phyloP scores from a whole-genome alignment of 768 basidiomycete genomes.

The Xerocomus potaroensis region DNA sequence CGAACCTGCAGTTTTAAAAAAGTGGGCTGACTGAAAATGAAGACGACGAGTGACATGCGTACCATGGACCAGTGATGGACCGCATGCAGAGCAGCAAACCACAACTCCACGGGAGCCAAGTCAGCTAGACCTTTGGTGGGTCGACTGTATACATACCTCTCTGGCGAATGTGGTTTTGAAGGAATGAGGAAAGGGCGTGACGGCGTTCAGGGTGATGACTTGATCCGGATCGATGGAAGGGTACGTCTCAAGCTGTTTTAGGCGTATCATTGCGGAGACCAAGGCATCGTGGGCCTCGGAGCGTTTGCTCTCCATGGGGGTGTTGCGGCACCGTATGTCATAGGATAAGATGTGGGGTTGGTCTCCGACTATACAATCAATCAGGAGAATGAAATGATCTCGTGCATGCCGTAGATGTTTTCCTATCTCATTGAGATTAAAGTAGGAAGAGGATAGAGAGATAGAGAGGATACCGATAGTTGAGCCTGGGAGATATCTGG shows the following conservation, averaged over 20 bases:
- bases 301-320: constrained; percentile 75
- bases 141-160: constrained; percentile 47
- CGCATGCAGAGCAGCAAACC: constrained; percentile 84
- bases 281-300: constrained; percentile 56
- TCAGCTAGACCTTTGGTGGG: neutral
- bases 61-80: constrained; percentile 94
- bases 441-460: neutral
- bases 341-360: constrained; percentile 61
- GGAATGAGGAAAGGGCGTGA: constrained; percentile 73
- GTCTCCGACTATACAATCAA: constrained; percentile 47
- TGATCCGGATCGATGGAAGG: constrained; percentile 45
- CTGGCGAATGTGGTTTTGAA: constrained; percentile 79
- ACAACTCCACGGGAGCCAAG: constrained; percentile 45
- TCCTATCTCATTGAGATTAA: constrained; percentile 39
- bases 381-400: constrained; percentile 73
- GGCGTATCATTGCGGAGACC: constrained; percentile 47
- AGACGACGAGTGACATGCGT: constrained; percentile 18
- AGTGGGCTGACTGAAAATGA: neutral
- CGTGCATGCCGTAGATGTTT: constrained; percentile 85
- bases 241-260: constrained; percentile 47
- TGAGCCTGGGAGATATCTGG: constrained; percentile 79
- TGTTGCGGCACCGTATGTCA: constrained; percentile 71
- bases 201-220: constrained; percentile 68
- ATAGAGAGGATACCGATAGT: constrained; percentile 59
- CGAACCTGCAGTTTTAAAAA: constrained; percentile 51